Base-by-base conservation (phyloP, 352 stramenopile genomes). In the Phytophthora hibernalis region DNA sequence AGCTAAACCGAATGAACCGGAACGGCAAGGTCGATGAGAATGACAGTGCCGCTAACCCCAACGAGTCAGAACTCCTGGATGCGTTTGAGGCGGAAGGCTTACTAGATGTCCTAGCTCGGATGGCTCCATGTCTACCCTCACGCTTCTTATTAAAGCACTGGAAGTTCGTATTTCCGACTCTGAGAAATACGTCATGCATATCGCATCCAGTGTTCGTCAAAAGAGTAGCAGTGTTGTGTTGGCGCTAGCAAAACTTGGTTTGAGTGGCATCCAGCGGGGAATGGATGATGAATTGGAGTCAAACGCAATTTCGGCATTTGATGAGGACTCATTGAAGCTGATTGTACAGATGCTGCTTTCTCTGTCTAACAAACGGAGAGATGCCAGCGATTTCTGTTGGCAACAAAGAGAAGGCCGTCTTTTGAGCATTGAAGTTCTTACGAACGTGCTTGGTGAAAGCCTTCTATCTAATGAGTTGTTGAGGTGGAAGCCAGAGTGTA, bases 141-240 rank as follows among this genome's bases (percentile, higher is more conserved):
- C 10, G 6, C 2, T 93, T 93, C 57, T 60, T 92, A 6, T 26
- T 83, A 33, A 90, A 86, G 51, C 83, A 93, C 55, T 93, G 85
- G 85, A 82, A 77, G 30, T 61, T 91, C 9, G 68, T 93, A 13
- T 91, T 87, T 57, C 80, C 83, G 8, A 92, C 79, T 5, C 68
- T 91, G 28, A 93, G 55, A 68, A 82, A 20, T 92, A 93, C 31
- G 68, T 93, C 20, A 79, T 88, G 61, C 85, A 93, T 48, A 75
- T 90, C 21, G 83, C 85, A 7, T 92, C 85, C 2, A 91, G 72
- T 37, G 83, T 92, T 22, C 79, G 83, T 0, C 79, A 88, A 28
- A 76, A 79, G 52, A 82, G 77, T 51, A 89, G 79, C 43, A 70
- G 40, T 2, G 75, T 91, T 20, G 72, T 92, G 15, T 40, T 78